Evolutionary conservation across 148 eudicot genomes (phyloP), one percentile per base, ranked within the genome.

Genomic region (Rhododendron vialii): DNA sequence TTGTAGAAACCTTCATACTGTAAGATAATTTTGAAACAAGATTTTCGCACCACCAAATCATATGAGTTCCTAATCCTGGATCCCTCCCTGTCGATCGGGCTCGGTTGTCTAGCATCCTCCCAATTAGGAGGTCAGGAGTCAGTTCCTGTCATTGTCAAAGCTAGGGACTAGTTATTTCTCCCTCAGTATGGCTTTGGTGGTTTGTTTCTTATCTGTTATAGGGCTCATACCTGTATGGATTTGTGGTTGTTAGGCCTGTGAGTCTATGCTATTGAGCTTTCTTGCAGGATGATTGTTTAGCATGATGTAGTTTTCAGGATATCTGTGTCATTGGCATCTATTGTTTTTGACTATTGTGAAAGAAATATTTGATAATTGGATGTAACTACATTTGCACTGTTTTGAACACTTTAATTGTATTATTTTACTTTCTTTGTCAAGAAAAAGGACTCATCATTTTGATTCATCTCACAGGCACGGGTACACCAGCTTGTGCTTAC

Each of bases 391-490:
- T 65, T 67, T 67, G 74, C 33, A 3, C 1, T 11, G 74, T 67
- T 67, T 67, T 67, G 74, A 67, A 67, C 17, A n/a, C 74, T 1
- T 4, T 71, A 71, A 33, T 33, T 14, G 20, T 71, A 30, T 33
- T 30, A 20, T 14, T 71, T 14, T 71, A 71, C 38, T 33, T 10
- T 33, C 76, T 30, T 71, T 33, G 38, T 33, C 76, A 67, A 67
- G 13, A 1, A 71, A 33, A 71, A 33, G 20, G 41, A 33, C 22
- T 14, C 22, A 33, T 14, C 76, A 13, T 71, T 33, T 59, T 71
- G 20, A 14, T 71, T 69, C 86, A 84, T 88, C 87, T 85, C 57
- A 82, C 88, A 35, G 86, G 81, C 76, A 82, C 87, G 57, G 90
- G 86, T 75, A 67, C 80, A 6, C 71, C 53, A 85, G 57, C 74